Conservation (phyloP, 495 filamentous ascomycete genomes). For the Neurospora tetraspora region DNA sequence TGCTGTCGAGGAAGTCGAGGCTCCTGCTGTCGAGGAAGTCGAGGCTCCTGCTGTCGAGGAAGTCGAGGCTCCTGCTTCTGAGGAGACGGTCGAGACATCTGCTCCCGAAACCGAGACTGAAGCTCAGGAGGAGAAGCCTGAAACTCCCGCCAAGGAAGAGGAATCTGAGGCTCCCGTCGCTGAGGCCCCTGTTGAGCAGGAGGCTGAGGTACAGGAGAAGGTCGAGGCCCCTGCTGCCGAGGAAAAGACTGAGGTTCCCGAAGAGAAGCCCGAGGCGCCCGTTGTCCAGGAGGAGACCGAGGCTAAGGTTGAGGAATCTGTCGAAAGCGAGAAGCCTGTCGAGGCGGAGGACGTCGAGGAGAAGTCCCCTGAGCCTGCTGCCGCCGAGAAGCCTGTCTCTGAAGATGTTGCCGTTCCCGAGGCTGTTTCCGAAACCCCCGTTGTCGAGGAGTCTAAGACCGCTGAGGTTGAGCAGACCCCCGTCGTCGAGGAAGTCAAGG, state of each 20-base stretch:
- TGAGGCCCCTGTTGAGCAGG: constrained; percentile 1
- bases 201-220: constrained; percentile 1
- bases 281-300: background rate
- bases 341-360: background rate
- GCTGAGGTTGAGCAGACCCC: constrained; percentile 6
- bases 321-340: background rate
- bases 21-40: background rate
- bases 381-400: background rate
- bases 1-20: background rate
- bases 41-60: background rate
- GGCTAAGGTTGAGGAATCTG: background rate
- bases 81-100: background rate
- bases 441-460: constrained; percentile 4
- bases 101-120: background rate
- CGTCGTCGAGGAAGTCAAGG: constrained; percentile 2
- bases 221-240: background rate
- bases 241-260: background rate
- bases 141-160: background rate
- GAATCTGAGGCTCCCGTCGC: background rate
- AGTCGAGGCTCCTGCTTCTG: constrained; percentile 1
- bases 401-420: background rate
- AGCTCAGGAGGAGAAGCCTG: background rate
- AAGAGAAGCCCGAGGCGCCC: background rate
- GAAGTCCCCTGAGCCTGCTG: constrained; percentile 3
- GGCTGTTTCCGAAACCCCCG: constrained; percentile 1